Base-by-base conservation (phyloP, 2,329 filamentous ascomycete genomes). In the Epichloe brachyelytri region DNA sequence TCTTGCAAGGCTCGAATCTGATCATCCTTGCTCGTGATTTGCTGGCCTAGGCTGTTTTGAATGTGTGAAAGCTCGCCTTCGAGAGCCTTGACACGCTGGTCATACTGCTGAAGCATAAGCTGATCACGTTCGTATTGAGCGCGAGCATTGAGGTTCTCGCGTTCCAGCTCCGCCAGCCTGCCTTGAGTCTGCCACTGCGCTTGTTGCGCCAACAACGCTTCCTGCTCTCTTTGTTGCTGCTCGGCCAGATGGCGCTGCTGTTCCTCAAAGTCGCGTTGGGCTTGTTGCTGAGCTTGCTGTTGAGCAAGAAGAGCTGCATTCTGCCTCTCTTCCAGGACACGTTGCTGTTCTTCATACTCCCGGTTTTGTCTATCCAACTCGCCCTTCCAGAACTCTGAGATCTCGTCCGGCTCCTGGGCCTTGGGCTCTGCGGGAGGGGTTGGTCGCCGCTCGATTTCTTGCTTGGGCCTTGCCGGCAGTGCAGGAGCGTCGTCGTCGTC, bases 101-200 rank as follows among this genome's bases (percentile, higher is more conserved):
- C 93, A 64, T 96, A 98, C 64, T 97, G 91, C 68, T 96, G 88
- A 43, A 98, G 76, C 86, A 97, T 88, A 41, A 98, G 75, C 69
- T 97, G 93, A 65, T 98, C 90, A n/a, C 85, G 85, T 67, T 97
- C 90, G 64, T 96, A 97, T 68, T 97, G 93, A 8, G 90, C 88
- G 41, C 93, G 81, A 4, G 93, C 93, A 61, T 93, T 91, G 26
- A 98, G 73, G 59, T 98, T 97, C 69, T 97, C 91, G 52, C 85
- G 86, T 70, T 98, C 91, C 47, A 98, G 75, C 69, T 98, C 93
- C 1, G 91, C 93, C 60, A 98, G 76, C n/a, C 89, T 85, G 39
- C 93, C 93, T 65, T 97, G 90, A 0, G 91, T 97, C 63, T 97
- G 91, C 70, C 90, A 88, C 60, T 91, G 83, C 54, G 87, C 86